These are phyloP conservation scores for Tanacetum coccineum DNA, from an alignment of 129 eudicot genomes.

Conservation along the genomic window DNA sequence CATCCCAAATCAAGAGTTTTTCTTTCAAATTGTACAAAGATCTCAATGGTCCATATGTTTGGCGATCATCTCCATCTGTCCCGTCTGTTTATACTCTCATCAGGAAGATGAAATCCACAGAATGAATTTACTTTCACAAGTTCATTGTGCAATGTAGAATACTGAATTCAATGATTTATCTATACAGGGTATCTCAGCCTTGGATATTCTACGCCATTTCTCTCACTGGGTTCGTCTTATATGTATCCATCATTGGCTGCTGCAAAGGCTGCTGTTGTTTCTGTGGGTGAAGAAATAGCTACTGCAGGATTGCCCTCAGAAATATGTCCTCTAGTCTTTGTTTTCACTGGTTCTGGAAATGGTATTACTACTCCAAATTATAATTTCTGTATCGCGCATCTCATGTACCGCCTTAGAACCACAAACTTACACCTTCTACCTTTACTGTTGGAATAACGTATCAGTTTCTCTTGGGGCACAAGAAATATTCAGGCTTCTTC, in stretches of 20 bases:
- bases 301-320: slow-evolving; percentile 71
- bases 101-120: not conserved
- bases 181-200: slow-evolving; percentile 82
- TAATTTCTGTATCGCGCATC: not conserved
- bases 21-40: not conserved
- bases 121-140: not conserved
- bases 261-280: slow-evolving; percentile 95
- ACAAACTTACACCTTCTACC: not conserved
- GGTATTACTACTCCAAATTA: slow-evolving; percentile 36
- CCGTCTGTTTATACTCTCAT: not conserved
- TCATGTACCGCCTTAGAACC: slow-evolving; percentile 5
- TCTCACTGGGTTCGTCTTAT: slow-evolving; percentile 88
- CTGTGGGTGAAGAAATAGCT: slow-evolving; percentile 96
- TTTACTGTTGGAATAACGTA: slow-evolving; percentile 1
- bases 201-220: slow-evolving; percentile 95
- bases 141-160: not conserved
- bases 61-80: not conserved
- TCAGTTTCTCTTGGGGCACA: slow-evolving; percentile 91
- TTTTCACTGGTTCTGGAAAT: slow-evolving; percentile 96
- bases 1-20: not conserved
- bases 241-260: slow-evolving; percentile 95
- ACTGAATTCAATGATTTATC: not conserved
- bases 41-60: not conserved
- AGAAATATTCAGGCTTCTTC: slow-evolving; percentile 96
- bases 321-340: slow-evolving; percentile 87